Conservation (phyloP, 2,329 filamentous ascomycete species). For the Rhynchosporium graminicola region DNA sequence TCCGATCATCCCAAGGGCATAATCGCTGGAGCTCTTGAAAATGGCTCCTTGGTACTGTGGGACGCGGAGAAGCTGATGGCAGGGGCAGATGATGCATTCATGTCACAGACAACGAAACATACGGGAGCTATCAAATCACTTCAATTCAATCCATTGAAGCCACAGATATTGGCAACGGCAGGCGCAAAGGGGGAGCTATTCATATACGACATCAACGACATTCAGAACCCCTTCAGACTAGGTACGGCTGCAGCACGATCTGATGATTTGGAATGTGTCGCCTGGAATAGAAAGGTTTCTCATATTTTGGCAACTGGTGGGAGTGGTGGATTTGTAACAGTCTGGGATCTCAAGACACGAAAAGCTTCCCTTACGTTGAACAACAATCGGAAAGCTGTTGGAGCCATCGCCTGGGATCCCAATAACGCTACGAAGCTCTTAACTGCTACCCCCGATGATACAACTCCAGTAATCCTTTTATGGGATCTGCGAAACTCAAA, state of each 20-base stretch:
- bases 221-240: slow-evolving; percentile 82
- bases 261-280: slow-evolving; percentile 93
- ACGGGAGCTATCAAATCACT: slow-evolving; percentile 89
- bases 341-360: slow-evolving; percentile 98
- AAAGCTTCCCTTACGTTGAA: slow-evolving; percentile 96
- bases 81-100: slow-evolving; percentile 68
- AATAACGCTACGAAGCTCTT: slow-evolving; percentile 92
- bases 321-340: slow-evolving; percentile 90
- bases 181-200: slow-evolving; percentile 95
- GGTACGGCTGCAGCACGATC: slow-evolving; percentile 86
- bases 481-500: slow-evolving; percentile 98
- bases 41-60: slow-evolving; percentile 90
- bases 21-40: slow-evolving; percentile 93
- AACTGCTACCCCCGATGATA: slow-evolving; percentile 88
- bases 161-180: slow-evolving; percentile 88
- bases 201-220: slow-evolving; percentile 91
- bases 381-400: slow-evolving; percentile 89
- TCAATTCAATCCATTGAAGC: slow-evolving; percentile 93
- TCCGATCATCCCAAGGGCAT: slow-evolving; percentile 80
- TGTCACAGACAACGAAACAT: slow-evolving; percentile 87
- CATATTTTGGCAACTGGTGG: slow-evolving; percentile 96
- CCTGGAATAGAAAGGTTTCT: slow-evolving; percentile 98
- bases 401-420: slow-evolving; percentile 95
- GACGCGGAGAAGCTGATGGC: slow-evolving; percentile 72
- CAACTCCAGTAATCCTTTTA: slow-evolving; percentile 80